Conservation (phyloP, 495 filamentous ascomycete species). For the Hyaloscypha bicolor region DNA sequence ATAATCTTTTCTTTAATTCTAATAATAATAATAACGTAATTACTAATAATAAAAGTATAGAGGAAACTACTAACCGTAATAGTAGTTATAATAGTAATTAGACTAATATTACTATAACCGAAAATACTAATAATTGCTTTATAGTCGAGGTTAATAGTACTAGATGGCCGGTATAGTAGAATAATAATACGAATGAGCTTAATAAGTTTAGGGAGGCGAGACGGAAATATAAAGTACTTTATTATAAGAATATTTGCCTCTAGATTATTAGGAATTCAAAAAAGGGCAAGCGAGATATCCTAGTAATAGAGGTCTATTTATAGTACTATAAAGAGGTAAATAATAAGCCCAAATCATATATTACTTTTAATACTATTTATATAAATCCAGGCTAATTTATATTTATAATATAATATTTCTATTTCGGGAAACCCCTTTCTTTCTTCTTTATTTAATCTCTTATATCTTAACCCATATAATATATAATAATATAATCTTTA, state of each 20-base stretch:
- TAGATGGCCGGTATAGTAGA: slow-evolving; percentile 5
- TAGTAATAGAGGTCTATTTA: slow-evolving; percentile 34
- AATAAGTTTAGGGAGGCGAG: slow-evolving; percentile 13
- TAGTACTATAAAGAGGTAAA: slow-evolving; percentile 36
- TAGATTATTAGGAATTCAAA: slow-evolving; percentile 34
- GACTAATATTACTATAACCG: neutral
- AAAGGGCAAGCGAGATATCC: slow-evolving; percentile 27
- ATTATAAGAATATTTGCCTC: slow-evolving; percentile 35
- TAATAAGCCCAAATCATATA: slow-evolving; percentile 34
- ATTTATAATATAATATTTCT: slow-evolving; percentile 29
- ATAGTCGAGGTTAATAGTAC: neutral
- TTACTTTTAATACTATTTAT: neutral
- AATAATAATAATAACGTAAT: neutral
- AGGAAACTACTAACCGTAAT: neutral
- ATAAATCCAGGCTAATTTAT: slow-evolving; percentile 18
- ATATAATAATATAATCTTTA: neutral
- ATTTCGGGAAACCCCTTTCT: slow-evolving; percentile 22
- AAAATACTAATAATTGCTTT: neutral
- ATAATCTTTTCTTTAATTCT: neutral
- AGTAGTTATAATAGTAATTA: neutral
- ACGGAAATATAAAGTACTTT: slow-evolving; percentile 30
- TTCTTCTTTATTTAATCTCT: slow-evolving; percentile 32
- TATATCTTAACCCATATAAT: slow-evolving; percentile 20
- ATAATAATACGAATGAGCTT: slow-evolving; percentile 6
- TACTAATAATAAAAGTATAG: neutral